Evolutionary conservation across 108 stramenopile genomes (phyloP).

Genomic region (Aurantiochytrium sp.): DNA sequence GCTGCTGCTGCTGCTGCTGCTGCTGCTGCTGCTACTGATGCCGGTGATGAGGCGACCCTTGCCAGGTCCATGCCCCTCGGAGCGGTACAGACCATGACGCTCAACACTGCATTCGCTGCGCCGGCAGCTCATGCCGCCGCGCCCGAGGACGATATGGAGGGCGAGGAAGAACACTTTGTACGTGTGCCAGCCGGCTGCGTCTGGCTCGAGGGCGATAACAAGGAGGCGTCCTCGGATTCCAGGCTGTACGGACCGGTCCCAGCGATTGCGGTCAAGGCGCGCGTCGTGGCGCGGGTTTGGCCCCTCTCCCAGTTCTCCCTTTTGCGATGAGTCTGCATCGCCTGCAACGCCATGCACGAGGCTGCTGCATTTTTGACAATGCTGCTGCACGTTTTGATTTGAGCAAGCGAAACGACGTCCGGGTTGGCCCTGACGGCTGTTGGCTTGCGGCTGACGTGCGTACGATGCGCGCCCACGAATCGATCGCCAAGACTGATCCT

Average conservation of each 20-base stretch:
- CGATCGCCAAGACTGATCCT: no score
- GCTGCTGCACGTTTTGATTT: no score
- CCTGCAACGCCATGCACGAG: no score
- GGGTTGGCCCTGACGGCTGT: no score
- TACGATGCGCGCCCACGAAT: no score
- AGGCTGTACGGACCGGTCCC: background rate
- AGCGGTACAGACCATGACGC: no score
- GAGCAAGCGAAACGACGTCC: no score
- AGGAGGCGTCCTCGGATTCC: background rate
- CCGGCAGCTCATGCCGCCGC: background rate
- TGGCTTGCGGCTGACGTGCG: no score
- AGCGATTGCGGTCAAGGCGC: background rate
- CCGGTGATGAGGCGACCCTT: background rate
- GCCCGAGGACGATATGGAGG: background rate
- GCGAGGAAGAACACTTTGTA: background rate
- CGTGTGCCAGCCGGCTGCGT: background rate
- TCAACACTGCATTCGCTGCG: background rate
- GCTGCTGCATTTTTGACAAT: no score
- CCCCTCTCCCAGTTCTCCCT: background rate
- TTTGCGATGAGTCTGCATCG: background rate
- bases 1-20: no score
- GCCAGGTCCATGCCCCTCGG: background rate
- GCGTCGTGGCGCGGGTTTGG: background rate
- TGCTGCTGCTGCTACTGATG: no score
- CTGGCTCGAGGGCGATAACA: constrained; percentile 17